Conservation (phyloP, 1,284 basidiomycete species). For the Entoloma clypeatum region DNA sequence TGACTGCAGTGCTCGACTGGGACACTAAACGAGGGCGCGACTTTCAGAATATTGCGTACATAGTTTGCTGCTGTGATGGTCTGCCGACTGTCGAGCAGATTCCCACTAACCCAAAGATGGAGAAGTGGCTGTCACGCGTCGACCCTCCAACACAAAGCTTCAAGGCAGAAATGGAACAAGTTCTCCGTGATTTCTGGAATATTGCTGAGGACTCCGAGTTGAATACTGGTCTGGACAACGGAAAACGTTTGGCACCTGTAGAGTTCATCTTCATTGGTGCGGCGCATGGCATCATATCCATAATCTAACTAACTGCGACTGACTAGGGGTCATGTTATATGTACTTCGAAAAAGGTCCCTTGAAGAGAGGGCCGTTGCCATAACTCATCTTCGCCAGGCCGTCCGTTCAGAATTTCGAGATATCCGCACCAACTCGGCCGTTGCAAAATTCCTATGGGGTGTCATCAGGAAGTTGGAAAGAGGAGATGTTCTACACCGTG, state of each 20-base stretch:
- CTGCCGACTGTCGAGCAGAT: constrained; percentile 42
- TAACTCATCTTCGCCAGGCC: constrained; percentile 48
- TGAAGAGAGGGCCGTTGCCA: constrained; percentile 46
- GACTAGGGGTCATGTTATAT: constrained; percentile 54
- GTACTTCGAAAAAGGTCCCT: constrained; percentile 38
- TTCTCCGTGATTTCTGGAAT: constrained; percentile 49
- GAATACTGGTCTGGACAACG: constrained; percentile 46
- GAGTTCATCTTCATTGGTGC: constrained; percentile 74
- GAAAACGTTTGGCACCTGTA: constrained; percentile 61
- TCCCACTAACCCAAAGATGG: constrained; percentile 52
- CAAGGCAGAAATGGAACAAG: constrained; percentile 44
- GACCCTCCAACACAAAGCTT: constrained; percentile 45
- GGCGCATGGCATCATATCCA: constrained; percentile 13
- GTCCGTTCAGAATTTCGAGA: constrained; percentile 54
- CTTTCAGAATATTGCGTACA: constrained; percentile 64
- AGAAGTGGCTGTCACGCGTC: constrained; percentile 50
- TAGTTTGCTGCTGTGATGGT: constrained; percentile 59
- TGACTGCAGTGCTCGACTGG: constrained; percentile 51
- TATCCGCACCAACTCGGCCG: constrained; percentile 53
- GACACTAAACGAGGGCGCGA: constrained; percentile 62
- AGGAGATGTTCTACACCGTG: constrained; percentile 19
- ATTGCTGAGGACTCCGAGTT: constrained; percentile 41
- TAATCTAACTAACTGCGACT: background rate
- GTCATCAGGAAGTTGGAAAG: constrained; percentile 41
- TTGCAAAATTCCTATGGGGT: constrained; percentile 53